phyloP scores from a whole-genome alignment of 2,329 filamentous ascomycete genomes.

The Fusarium metavorans region DNA sequence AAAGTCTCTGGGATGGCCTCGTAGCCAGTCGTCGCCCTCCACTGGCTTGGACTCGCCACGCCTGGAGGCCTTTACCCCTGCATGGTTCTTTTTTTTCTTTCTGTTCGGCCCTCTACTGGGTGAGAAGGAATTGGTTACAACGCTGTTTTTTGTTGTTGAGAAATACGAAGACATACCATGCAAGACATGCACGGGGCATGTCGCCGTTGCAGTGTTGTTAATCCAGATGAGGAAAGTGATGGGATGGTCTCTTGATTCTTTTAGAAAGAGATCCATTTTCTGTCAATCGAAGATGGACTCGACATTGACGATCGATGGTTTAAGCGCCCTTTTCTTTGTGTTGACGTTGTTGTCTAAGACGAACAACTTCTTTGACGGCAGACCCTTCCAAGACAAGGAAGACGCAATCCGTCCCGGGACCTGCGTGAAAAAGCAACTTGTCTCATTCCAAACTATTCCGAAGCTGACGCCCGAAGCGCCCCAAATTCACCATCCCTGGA shows the following conservation, averaged over 20 bases:
- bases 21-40: slow-evolving; percentile 24
- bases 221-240: slow-evolving; percentile 36
- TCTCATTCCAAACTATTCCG: slow-evolving; percentile 15
- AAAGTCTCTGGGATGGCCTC: slow-evolving; percentile 13
- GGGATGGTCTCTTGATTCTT: slow-evolving; percentile 12
- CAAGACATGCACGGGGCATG: neutral
- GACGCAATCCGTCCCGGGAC: slow-evolving; percentile 8
- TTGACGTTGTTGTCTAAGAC: slow-evolving; percentile 4
- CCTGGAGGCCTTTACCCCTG: slow-evolving; percentile 26
- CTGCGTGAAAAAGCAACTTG: slow-evolving; percentile 12
- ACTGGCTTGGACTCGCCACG: slow-evolving; percentile 23
- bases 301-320: slow-evolving; percentile 29
- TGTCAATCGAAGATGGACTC: neutral
- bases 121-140: neutral
- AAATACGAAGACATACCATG: slow-evolving; percentile 30
- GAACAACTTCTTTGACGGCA: neutral
- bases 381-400: neutral
- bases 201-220: neutral
- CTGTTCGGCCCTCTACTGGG: neutral
- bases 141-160: neutral
- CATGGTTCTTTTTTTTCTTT: slow-evolving; percentile 18
- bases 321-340: neutral
- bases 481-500: neutral
- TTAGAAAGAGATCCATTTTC: neutral
- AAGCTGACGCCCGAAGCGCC: slow-evolving; percentile 24